Percentiles rank a stretch among this genome's conserved stretches.
Evolutionary conservation across 306 rosid genomes (phyloP).

Genomic region (Mimosa pudica): DNA sequence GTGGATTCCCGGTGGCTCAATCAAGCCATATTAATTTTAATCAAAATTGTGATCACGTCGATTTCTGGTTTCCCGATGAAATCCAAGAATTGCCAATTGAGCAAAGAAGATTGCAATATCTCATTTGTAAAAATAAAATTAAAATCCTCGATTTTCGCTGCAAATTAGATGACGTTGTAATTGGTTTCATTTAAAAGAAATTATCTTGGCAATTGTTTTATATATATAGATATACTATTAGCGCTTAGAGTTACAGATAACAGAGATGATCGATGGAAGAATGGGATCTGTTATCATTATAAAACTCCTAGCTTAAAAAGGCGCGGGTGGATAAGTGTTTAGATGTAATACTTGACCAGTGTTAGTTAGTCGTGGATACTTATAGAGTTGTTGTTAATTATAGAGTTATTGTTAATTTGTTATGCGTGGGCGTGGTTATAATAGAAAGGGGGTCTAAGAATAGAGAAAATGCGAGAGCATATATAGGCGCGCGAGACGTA

Average conservation of each 20-base stretch:
- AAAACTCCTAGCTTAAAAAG: background rate
- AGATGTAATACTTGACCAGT: no score
- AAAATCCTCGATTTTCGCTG: background rate
- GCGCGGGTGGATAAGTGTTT: background rate
- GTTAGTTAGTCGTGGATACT: background rate
- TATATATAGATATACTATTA: background rate
- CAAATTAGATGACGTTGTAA: background rate
- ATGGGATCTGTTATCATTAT: background rate
- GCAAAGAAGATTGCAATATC: background rate
- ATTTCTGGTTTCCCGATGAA: background rate
- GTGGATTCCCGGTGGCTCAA: background rate
- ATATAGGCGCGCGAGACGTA: background rate
- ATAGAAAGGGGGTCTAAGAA: background rate
- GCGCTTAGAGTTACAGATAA: background rate
- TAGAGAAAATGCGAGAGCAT: background rate
- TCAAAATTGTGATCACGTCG: background rate
- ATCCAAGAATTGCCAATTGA: background rate
- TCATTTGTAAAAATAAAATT: background rate
- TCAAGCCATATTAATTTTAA: background rate
- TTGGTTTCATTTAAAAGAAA: background rate
- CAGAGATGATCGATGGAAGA: no score
- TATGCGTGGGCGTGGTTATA: background rate
- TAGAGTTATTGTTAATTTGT: background rate
- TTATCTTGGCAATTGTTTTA: background rate
- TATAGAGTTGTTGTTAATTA: background rate